Base-by-base conservation (phyloP, 768 basidiomycete genomes). In the Suillus sp. region DNA sequence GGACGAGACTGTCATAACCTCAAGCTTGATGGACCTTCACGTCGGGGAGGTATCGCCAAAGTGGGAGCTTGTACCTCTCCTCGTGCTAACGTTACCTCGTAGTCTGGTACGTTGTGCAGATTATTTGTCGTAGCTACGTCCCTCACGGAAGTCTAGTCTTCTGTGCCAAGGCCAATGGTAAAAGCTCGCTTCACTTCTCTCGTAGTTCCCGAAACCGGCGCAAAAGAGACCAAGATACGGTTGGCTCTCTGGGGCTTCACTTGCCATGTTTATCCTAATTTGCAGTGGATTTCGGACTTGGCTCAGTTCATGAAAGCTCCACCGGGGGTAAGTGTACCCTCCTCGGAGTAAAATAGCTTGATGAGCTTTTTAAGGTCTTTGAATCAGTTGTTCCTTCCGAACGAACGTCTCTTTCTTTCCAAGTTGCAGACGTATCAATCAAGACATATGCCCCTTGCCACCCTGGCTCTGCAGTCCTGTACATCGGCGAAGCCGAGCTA, bases 311-410 rank as follows among this genome's bases (percentile, higher is more conserved):
- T 80, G 20, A 93, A 93, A 73, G 86, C 94, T 32, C 97, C 97
- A 4, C 91, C 93, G 53, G 95, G 92, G 25, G 96, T 95, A 75
- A 65, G 91, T 81, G 11, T 59, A 37, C 32, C 45, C 60, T 50
- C 3, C 53, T 11, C 18, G 22, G 42, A 22, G 27, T 59, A 65
- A 55, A 64, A 57, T 35, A 32, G 13, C 32, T 45, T 47, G 63
- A 27, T 34, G n/a, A 35, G 22, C 32, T 55, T 34, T 55, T 40
- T 7, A 64, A 87, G 95, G 90, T 92, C 1, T 99, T 99, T 70
- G 96, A 96, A 74, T 84, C 93, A 27, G 95, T 97, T 14, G 86
- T 95, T 18, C 97, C 97, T 1, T 94, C 83, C 61, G 97, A 99
- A 72, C 78, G 90, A 48, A 98, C 95, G 7, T 79, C 80, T 13